Conservation (phyloP, 1,284 basidiomycete genomes). For the Moesziomyces sp. region DNA sequence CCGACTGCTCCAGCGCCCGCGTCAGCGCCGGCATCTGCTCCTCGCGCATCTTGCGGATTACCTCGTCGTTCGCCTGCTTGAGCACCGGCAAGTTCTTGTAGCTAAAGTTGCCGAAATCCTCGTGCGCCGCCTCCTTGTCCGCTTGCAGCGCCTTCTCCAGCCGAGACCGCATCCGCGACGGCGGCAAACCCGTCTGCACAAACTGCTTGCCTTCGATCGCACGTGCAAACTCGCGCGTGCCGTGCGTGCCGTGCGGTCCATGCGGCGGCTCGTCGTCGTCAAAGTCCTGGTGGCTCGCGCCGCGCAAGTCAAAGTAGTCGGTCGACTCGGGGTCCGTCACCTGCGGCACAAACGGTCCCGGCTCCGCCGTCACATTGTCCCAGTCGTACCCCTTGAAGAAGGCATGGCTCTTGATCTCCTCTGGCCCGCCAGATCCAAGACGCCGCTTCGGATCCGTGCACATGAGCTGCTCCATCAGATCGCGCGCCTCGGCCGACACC, state of each 20-base stretch:
- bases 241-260: conserved; percentile 23
- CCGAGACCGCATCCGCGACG: conserved; percentile 34
- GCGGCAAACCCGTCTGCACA: conserved; percentile 68
- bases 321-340: conserved; percentile 96
- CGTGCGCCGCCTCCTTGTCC: conserved; percentile 66
- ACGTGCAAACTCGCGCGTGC: conserved; percentile 49
- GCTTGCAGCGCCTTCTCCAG: conserved; percentile 33
- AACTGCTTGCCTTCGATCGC: conserved; percentile 54
- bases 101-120: conserved; percentile 97
- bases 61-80: conserved; percentile 98
- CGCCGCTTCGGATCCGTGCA: conserved; percentile 82
- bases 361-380: conserved; percentile 85
- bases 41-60: conserved; percentile 84
- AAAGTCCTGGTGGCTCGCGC: conserved; percentile 87
- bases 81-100: conserved; percentile 97
- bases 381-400: conserved; percentile 93
- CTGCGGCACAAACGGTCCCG: conserved; percentile 95
- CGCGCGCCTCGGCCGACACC: conserved; percentile 83
- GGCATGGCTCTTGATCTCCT: conserved; percentile 91
- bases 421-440: conserved; percentile 86
- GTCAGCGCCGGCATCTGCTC: conserved; percentile 67
- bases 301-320: conserved; percentile 97
- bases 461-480: conserved; percentile 91
- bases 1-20: conserved; percentile 51
- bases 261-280: conserved; percentile 78